Percentiles rank a stretch among this genome's conserved stretches.
Conservation (phyloP, 2,329 filamentous ascomycete species). For the Cladosporium velox region DNA sequence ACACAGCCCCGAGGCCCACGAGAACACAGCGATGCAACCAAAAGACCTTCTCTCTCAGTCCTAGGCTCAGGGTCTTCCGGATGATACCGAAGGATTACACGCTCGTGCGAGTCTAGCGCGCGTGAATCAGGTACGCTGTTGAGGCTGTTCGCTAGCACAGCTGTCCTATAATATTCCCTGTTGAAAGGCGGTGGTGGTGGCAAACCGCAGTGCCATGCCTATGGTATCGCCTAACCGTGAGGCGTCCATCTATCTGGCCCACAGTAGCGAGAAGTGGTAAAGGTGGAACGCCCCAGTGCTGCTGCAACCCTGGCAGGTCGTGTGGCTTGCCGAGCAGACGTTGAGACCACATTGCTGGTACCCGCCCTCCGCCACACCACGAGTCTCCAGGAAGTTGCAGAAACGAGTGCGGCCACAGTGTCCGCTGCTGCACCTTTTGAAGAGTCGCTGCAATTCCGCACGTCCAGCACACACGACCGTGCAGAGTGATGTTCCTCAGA, state of each 20-base stretch:
- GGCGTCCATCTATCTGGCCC: not conserved
- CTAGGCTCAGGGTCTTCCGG: slow-evolving; percentile 7
- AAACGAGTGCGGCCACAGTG: not conserved
- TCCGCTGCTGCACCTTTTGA: not conserved
- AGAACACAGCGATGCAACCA: not conserved
- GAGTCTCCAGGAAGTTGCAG: not conserved
- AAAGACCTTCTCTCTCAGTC: not conserved
- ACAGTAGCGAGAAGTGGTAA: not conserved
- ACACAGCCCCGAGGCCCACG: not conserved
- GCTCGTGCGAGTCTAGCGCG: slow-evolving; percentile 4
- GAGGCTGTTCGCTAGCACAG: not conserved
- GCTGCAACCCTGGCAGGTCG: not conserved
- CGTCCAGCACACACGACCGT: not conserved
- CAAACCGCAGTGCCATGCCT: not conserved
- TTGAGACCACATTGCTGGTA: slow-evolving; percentile 5
- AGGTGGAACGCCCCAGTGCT: not conserved
- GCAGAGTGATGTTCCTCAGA: slow-evolving; percentile 3
- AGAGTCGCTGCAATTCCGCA: not conserved
- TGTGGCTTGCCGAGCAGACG: not conserved
- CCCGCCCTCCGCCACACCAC: not conserved
- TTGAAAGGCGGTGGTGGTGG: not conserved
- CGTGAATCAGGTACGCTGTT: slow-evolving; percentile 10
- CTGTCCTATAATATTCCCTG: not conserved
- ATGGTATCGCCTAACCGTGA: not conserved
- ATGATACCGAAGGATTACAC: slow-evolving; percentile 11